Evolutionary conservation across 495 filamentous ascomycete genomes (phyloP), one percentile per base, ranked within the genome.

Genomic region (Podospora anserina): DNA sequence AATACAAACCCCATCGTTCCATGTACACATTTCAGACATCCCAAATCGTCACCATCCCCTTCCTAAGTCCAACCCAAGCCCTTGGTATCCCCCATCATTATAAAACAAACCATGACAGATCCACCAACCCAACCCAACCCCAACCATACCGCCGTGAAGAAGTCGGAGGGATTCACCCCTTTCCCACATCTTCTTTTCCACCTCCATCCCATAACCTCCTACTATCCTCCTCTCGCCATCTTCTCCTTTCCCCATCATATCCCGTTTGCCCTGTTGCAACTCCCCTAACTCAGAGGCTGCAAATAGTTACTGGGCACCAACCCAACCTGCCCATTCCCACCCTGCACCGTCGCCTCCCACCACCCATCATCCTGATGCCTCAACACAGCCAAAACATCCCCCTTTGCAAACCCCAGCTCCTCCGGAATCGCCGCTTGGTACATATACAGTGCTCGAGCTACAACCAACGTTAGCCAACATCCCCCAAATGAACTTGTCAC

Each of bases 251-350:
- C 5, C 11, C 34, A 28, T 60, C 20, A 23, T 53, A n/a, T 13
- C 30, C 49, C 4, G n/a, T 15, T 58, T 28, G n/a, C 6, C 2
- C n/a, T 34, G 5, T 39, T 28, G 3, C 49, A 18, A 5, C 23
- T 55, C 5, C 60, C 61, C 77, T 58, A 92, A 77, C 86, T 32
- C 30, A 32, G 89, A 56, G 84, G 82, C 81, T 96, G 92, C 76
- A 99, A 80, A 75, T 99, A 99, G 79, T 99, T 99, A 79, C 94
- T 97, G 26, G 96, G 96, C 64, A 98, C 96, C 74, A 99, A 82
- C 27, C 96, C 96, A 13, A 91, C 82, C 71, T 88, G 84, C 28
- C 88, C 89, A 72, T 87, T 88, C 20, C 81, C 81, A 0, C 91
- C 91, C 63, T 92, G 91, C 64, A 97, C 87, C 80, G 97, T 94